Base-by-base conservation (phyloP, 2,329 filamentous ascomycete genomes). In the Neopestalotiopsis rosae region DNA sequence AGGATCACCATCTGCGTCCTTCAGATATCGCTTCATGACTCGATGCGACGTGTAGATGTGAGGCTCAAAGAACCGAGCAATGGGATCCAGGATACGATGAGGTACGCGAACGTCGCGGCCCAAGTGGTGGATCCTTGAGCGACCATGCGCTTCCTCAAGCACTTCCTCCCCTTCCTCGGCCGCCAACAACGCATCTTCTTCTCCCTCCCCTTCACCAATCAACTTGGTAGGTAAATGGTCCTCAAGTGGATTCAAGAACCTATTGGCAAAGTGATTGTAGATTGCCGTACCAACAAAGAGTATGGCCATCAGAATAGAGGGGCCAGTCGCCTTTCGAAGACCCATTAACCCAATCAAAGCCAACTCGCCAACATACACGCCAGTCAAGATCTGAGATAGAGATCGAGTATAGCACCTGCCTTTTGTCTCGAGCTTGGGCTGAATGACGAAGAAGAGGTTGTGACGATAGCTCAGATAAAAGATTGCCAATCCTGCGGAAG, bases 381-480 rank as follows among this genome's bases (percentile, higher is more conserved):
- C 92, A 1, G 90, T 89, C 17, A 92, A 86, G 59, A 93, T 86
- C 52, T 94, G 92, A 76, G 94, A 89, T 34, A 94, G 83, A 1
- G 90, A 91, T 52, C 91, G 88, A 9, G 90, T 88, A 76, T 94
- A 94, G 71, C 89, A 86, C 61, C 90, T 87, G 59, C 92, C 92
- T 77, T 93, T 92, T 28, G 91, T 94, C 76, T 94, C 91, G 73
- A 94, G 89, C 72, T 88, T 83, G 34, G 89, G 84, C 73, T 92
- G 89, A 57, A 88, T 89, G 28, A 93, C 92, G 77, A 91, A 94
- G 30, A 94, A 83, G 67, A 94, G 79, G 79, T 94, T 93, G 83
- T 94, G 94, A 34, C 90, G 87, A 81, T 92, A 94, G 62, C 91
- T 91, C 71, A 92, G 84, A 79, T 94, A 94, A 82, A 94, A 92